phyloP scores from a whole-genome alignment of 805 yeast species.

The Priceomyces fermenticarens region DNA sequence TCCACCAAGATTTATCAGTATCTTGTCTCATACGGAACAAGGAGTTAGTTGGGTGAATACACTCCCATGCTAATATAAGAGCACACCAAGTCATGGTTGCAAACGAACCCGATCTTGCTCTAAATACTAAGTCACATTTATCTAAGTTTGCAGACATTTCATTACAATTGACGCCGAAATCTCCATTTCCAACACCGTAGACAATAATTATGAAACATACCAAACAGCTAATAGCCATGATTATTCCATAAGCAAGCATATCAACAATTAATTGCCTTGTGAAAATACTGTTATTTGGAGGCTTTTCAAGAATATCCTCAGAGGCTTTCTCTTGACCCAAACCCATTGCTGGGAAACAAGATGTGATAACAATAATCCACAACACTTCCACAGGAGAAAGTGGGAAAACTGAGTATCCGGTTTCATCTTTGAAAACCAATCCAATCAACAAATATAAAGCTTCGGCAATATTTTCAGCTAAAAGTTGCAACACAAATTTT shows the following conservation, averaged over 20 bases:
- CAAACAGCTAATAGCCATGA: conserved; percentile 42
- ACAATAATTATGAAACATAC: conserved; percentile 36
- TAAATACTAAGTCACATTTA: conserved; percentile 61
- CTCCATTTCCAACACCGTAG: conserved; percentile 36
- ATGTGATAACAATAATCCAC: conserved; percentile 76
- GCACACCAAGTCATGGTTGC: conserved; percentile 87
- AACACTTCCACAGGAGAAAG: conserved; percentile 67
- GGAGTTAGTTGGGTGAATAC: conserved; percentile 67
- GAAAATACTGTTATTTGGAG: conserved; percentile 37
- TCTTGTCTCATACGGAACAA: conserved; percentile 70
- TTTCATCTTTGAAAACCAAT: conserved; percentile 30
- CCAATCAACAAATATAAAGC: conserved; percentile 56
- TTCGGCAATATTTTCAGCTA: conserved; percentile 72
- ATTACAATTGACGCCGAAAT: conserved; percentile 38
- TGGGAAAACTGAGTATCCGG: conserved; percentile 36
- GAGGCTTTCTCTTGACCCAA: conserved; percentile 50
- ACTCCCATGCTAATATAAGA: conserved; percentile 79
- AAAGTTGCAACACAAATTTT: conserved; percentile 69
- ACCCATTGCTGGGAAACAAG: conserved; percentile 85
- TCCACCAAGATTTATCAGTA: conserved; percentile 50
- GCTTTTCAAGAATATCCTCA: conserved; percentile 35
- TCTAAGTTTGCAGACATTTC: conserved; percentile 11
- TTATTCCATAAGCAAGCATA: conserved; percentile 38
- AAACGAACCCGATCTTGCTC: conserved; percentile 75
- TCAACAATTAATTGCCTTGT: conserved; percentile 40